phyloP scores from a whole-genome alignment of 805 yeast genomes.

The Blastobotrys peoriensis region DNA sequence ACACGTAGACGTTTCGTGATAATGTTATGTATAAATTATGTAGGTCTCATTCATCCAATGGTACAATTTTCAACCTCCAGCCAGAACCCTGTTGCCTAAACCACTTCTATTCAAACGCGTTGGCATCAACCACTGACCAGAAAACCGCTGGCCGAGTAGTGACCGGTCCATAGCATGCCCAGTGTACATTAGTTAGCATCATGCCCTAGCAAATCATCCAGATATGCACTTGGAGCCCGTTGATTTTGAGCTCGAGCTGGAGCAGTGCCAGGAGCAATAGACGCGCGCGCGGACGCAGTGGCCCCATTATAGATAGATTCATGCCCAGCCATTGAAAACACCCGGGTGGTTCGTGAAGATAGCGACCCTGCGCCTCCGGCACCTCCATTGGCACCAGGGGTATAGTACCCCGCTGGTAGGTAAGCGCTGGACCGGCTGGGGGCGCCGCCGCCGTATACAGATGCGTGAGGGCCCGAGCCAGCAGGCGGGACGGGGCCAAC shows the following conservation, averaged over 20 bases:
- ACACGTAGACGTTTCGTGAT: too few relatives aligned
- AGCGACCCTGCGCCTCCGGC: slow-evolving; percentile 16
- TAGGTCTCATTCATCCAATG: too few relatives aligned
- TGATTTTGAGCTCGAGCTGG: slow-evolving; percentile 11
- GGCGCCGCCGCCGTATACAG: slow-evolving; percentile 6
- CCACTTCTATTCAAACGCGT: too few relatives aligned
- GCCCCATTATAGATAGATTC: slow-evolving; percentile 14
- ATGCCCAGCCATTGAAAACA: slow-evolving; percentile 15
- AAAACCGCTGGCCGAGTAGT: too few relatives aligned
- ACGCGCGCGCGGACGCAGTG: slow-evolving; percentile 5
- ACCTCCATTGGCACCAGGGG: slow-evolving; percentile 15
- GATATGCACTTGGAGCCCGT: slow-evolving; percentile 34
- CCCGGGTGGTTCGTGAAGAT: slow-evolving; percentile 19
- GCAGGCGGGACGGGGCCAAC: too few relatives aligned
- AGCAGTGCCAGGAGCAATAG: slow-evolving; percentile 8
- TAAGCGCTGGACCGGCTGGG: slow-evolving; percentile 21
- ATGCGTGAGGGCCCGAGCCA: background rate
- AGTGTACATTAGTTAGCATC: slow-evolving; percentile 12
- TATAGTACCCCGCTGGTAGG: slow-evolving; percentile 27
- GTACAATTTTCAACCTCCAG: too few relatives aligned
- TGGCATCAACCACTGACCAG: too few relatives aligned
- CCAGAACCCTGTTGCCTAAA: too few relatives aligned
- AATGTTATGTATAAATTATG: too few relatives aligned
- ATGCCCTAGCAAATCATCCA: slow-evolving; percentile 31
- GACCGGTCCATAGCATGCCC: too few relatives aligned